These are phyloP conservation scores for Cylindrotheca fusiformis DNA, from an alignment of 108 stramenopile genomes.

Conservation along the genomic window DNA sequence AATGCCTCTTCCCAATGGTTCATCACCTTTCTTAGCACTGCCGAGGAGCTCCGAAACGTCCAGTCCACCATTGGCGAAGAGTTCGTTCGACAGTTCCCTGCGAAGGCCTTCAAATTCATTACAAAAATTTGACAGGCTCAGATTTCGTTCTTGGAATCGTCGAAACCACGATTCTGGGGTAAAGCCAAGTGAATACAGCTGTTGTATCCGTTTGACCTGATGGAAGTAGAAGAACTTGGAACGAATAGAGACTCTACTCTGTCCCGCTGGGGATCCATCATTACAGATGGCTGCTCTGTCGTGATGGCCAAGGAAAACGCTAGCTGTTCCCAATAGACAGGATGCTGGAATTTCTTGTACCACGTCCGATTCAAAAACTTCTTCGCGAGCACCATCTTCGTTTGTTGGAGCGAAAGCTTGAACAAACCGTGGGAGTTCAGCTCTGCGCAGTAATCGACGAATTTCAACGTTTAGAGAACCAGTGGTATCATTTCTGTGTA, in stretches of 20 bases:
- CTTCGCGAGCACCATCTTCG: conserved; percentile 20
- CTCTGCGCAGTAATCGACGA: conserved; percentile 26
- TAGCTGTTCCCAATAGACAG: conserved; percentile 30
- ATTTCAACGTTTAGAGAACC: conserved; percentile 26
- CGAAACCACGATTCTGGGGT: conserved; percentile 31
- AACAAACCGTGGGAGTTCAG: conserved; percentile 22
- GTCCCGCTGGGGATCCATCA: not conserved
- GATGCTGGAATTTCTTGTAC: conserved; percentile 28
- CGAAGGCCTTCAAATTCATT: not conserved
- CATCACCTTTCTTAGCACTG: not conserved
- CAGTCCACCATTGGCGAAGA: not conserved
- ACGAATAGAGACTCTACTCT: conserved; percentile 16
- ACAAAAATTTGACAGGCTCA: conserved; percentile 4
- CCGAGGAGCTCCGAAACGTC: not conserved
- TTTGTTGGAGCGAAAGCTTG: conserved; percentile 12
- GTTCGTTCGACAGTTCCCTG: not conserved
- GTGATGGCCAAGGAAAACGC: conserved; percentile 35
- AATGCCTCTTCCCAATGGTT: too few species aligned
- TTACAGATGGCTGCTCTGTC: not conserved
- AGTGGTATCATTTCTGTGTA: conserved; percentile 6
- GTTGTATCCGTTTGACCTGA: conserved; percentile 23
- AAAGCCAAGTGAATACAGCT: conserved; percentile 18
- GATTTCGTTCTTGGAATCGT: conserved; percentile 14
- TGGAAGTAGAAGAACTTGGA: conserved; percentile 35
- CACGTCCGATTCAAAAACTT: conserved; percentile 55